These are phyloP conservation scores for Penicillium robsamsonii DNA, from an alignment of 495 filamentous ascomycete species.

Conservation along the genomic window DNA sequence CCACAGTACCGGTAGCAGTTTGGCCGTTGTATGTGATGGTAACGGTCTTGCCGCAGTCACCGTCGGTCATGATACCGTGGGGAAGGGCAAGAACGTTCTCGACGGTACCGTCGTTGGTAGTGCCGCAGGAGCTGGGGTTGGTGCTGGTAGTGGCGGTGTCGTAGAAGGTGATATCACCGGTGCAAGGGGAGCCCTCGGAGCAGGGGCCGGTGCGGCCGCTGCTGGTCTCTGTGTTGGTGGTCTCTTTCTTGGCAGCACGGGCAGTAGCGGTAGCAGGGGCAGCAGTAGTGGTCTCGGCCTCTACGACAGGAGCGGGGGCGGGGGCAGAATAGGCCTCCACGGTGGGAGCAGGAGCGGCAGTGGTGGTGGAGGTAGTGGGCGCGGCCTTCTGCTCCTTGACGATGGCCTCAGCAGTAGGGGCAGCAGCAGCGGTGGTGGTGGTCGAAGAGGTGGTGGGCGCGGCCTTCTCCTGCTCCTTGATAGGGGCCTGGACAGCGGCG, in stretches of 20 bases:
- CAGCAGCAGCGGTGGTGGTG: slow-evolving; percentile 11
- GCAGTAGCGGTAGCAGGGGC: neutral
- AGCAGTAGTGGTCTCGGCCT: slow-evolving; percentile 17
- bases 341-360: slow-evolving; percentile 10
- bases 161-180: slow-evolving; percentile 48
- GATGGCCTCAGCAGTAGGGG: slow-evolving; percentile 12
- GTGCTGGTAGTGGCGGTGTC: slow-evolving; percentile 38
- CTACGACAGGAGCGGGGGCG: slow-evolving; percentile 10
- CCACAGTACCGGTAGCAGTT: slow-evolving; percentile 54
- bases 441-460: slow-evolving; percentile 16
- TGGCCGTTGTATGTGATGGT: slow-evolving; percentile 58
- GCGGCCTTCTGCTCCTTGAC: slow-evolving; percentile 8
- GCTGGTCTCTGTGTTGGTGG: slow-evolving; percentile 19
- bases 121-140: slow-evolving; percentile 47
- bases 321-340: slow-evolving; percentile 5
- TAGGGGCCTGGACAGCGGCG: slow-evolving; percentile 12
- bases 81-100: slow-evolving; percentile 49
- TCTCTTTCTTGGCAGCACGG: slow-evolving; percentile 11
- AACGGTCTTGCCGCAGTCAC: slow-evolving; percentile 65
- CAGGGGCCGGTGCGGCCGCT: slow-evolving; percentile 37
- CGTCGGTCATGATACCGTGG: slow-evolving; percentile 54
- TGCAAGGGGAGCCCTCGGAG: slow-evolving; percentile 34
- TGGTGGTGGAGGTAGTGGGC: slow-evolving; percentile 14
- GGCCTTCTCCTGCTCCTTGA: slow-evolving; percentile 10
- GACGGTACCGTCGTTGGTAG: slow-evolving; percentile 39